phyloP scores from a whole-genome alignment of 2,329 filamentous ascomycete species.

The Neobulgaria alba region DNA sequence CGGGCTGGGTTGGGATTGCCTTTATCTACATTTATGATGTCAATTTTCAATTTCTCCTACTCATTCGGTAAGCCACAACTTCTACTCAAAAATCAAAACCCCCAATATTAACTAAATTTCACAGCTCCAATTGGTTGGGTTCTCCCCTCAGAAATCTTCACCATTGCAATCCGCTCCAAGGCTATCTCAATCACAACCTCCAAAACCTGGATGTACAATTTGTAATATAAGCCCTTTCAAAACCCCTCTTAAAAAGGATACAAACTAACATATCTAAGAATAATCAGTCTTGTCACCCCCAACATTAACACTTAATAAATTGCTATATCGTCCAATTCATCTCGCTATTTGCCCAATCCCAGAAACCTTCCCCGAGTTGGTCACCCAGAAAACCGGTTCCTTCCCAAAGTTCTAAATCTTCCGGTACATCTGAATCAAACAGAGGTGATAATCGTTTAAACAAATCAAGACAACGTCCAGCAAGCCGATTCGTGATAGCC shows the following conservation, averaged over 20 bases:
- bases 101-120: no score
- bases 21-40: constrained; percentile 49
- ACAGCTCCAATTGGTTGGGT: constrained; percentile 48
- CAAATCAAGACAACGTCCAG: constrained; percentile 32
- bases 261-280: constrained; percentile 12
- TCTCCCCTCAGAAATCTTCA: constrained; percentile 50
- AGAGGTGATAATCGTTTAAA: constrained; percentile 32
- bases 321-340: constrained; percentile 1
- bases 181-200: constrained; percentile 52
- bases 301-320: constrained; percentile 45
- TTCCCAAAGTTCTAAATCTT: constrained; percentile 28
- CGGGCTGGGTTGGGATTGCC: constrained; percentile 50
- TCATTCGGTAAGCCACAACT: constrained; percentile 11
- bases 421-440: constrained; percentile 19
- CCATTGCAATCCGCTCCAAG: constrained; percentile 47
- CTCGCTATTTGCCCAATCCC: constrained; percentile 2
- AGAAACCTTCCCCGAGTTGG: neutral
- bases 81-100: neutral
- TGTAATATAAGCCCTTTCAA: constrained; percentile 20
- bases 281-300: constrained; percentile 44
- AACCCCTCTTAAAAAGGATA: neutral
- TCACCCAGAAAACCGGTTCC: constrained; percentile 1
- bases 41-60: constrained; percentile 31
- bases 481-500: constrained; percentile 32
- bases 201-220: constrained; percentile 51